Conservation (phyloP, 2,329 filamentous ascomycete genomes). For the Lasiodiplodia citricola region DNA sequence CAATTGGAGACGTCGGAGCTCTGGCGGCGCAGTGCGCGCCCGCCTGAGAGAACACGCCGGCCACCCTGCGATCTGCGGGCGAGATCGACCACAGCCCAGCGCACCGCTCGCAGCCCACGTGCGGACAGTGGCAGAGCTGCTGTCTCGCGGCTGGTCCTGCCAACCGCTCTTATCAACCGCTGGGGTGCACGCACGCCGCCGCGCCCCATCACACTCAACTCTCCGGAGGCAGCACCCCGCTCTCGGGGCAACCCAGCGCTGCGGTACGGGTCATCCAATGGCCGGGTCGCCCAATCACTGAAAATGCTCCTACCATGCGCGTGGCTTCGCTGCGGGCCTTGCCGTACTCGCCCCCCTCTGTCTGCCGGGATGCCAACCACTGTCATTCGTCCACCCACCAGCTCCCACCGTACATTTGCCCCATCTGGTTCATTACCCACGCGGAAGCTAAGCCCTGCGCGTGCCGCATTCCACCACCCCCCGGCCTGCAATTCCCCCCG, state of each 20-base stretch:
- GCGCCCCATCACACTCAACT: constrained; percentile 11
- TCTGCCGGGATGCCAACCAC: background rate
- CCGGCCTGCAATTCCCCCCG: background rate
- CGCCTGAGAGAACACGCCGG: background rate
- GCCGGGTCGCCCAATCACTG: constrained; percentile 14
- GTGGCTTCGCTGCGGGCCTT: constrained; percentile 25
- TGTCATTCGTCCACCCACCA: constrained; percentile 4
- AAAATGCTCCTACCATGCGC: constrained; percentile 20
- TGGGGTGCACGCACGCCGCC: constrained; percentile 10
- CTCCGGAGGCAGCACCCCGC: constrained; percentile 19
- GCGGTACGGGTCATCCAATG: constrained; percentile 25
- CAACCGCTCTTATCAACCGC: constrained; percentile 11
- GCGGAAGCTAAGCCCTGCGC: constrained; percentile 22
- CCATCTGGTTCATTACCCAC: background rate
- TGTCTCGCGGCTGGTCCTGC: background rate
- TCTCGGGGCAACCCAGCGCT: constrained; percentile 16
- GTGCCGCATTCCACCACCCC: background rate
- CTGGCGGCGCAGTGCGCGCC: constrained; percentile 16
- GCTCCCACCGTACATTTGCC: constrained; percentile 13
- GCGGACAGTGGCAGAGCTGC: background rate
- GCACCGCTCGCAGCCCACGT: constrained; percentile 11
- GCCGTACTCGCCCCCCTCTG: constrained; percentile 19
- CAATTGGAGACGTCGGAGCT: constrained; percentile 23
- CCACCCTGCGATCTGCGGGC: constrained; percentile 18
- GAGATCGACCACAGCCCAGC: constrained; percentile 5